Base-by-base conservation (phyloP, 345 rosid species). In the Moricandia moricandioides region DNA sequence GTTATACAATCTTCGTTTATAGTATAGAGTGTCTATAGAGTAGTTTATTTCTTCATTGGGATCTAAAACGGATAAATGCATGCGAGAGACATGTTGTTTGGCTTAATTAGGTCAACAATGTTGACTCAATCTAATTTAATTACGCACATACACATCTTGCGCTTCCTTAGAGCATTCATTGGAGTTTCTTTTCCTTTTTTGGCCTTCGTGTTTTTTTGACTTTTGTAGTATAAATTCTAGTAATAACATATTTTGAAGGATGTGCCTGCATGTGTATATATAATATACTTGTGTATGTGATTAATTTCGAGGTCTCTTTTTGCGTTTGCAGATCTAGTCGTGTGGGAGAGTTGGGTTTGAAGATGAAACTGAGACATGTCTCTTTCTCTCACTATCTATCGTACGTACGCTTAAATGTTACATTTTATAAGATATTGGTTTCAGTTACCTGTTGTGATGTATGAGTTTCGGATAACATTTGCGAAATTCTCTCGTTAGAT, bases 1-100 rank as follows among this genome's bases (percentile, higher is more conserved):
- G 27, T 43, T 71, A 13, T 47, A 17, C 8, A 59, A 65, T 71
- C 45, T 71, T 64, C 45, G 77, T 58, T 71, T 34, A 40, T 52
- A 51, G 24, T 45, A 72, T 17, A 45, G 16, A 13, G 66, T 17
- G 39, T 56, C 71, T 63, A 40, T 52, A 51, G 24, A 21, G 1
- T 72, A 47, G 65, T 78, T 72, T 78, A 66, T 67, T 77, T 71
- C 8, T 60, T 66, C 81, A 72, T 78, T 72, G 81, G 81, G 81
- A 78, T 78, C 81, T 62, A 72, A 73, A 78, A 73, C 67, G 81
- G 81, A 78, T 78, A 78, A 78, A 78, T 78, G 81, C 81, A 78
- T 78, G 81, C 81, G 78, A 73, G 81, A 78, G 81, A 78, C 81
- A 78, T 73, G 78, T 73, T 78, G 78, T 78, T 78, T 60, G 78